Evolutionary conservation across 768 basidiomycete genomes (phyloP), one percentile per base, ranked within the genome.

Genomic region (Leccinum disarticulatum): DNA sequence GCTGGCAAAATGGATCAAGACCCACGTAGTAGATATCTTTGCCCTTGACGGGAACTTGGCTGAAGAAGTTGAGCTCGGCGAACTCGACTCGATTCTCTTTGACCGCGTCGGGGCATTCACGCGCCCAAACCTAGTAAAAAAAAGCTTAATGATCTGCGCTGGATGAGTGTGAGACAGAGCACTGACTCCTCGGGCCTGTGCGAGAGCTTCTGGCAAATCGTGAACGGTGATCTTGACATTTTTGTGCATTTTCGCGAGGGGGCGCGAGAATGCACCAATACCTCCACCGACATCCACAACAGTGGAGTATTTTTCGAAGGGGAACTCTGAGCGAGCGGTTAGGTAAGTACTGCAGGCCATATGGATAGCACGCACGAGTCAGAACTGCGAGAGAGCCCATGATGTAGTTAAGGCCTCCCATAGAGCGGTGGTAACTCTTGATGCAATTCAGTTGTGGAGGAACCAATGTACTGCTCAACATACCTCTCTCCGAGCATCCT

Each of bases 241-340:
- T 19, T 73, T 68, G 55, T 72, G 62, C 22, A 27, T 65, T 31
- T 69, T 67, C 3, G 65, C 66, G 3, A 78, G 66, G 3, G 69
- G 66, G 15, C 78, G 56, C 22, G 71, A 65, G 31, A 71, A 68
- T 11, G 68, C 61, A 9, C 76, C 76, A 17, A 74, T 66, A 7
- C 75, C 69, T 47, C 75, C 75, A 10, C 75, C 76, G 4, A 77
- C 66, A 52, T 77, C 76, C 25, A 75, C 73, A 8, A 76, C 56
- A 7, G 67, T 68, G 0, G 73, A 67, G 50, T 67, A 66, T 27
- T 63, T 63, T 10, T 57, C 59, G 52, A 76, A 77, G 7, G 77
- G 73, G 55, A 68, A 77, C 1, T 62, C 77, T 76, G 25, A n/a
- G 41, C 41, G 19, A 14, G 1, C 5, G 13, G 13, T 59, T 1